phyloP scores from a whole-genome alignment of 257 asterid genomes.

The Hygrophila difformis region DNA sequence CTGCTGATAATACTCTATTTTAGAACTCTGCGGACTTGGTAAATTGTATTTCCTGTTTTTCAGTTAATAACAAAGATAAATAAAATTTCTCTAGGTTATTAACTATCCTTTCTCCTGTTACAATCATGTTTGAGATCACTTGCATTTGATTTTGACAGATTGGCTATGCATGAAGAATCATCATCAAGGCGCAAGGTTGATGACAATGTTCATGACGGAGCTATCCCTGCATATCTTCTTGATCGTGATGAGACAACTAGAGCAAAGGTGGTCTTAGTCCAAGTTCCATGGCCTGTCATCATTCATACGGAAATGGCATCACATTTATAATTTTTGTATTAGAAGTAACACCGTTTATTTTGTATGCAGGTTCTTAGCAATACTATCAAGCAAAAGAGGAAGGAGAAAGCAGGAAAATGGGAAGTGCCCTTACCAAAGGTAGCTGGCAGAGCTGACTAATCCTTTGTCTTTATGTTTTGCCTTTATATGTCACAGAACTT shows the following conservation, averaged over 20 bases:
- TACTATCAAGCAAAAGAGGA: conserved; percentile 89
- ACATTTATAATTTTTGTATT: too few species aligned
- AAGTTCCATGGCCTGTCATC: too few species aligned
- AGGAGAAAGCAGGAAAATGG: conserved; percentile 98
- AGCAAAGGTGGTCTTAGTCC: conserved; percentile 62
- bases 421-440: conserved; percentile 99
- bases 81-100: too few species aligned
- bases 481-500: too few species aligned
- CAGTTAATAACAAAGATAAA: too few species aligned
- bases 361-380: conserved; percentile 72
- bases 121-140: conserved; percentile 7
- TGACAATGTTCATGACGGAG: conserved; percentile 80
- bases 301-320: too few species aligned
- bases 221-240: conserved; percentile 91
- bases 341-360: conserved; percentile 11
- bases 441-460: conserved; percentile 1
- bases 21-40: background rate
- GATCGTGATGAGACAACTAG: conserved; percentile 93
- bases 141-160: conserved; percentile 27
- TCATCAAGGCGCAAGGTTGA: conserved; percentile 79
- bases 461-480: conserved; percentile 6
- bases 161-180: conserved; percentile 89
- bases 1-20: too few species aligned
- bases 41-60: too few species aligned
- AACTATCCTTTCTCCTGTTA: background rate